phyloP scores from a whole-genome alignment of 2,329 filamentous ascomycete species.

The Teratosphaeria nubilosa region DNA sequence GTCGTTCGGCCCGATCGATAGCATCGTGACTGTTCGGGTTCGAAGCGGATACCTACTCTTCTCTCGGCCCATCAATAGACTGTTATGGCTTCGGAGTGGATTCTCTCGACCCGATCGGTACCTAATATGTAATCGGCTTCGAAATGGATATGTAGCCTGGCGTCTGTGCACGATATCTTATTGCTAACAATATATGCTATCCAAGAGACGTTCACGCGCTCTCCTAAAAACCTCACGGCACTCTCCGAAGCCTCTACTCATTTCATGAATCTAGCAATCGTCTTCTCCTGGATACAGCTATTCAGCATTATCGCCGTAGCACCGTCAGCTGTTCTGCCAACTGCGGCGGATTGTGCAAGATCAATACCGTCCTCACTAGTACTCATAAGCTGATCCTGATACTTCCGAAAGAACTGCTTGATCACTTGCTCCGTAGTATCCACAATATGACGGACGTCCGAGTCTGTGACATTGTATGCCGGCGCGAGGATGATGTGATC shows the following conservation, averaged over 20 bases:
- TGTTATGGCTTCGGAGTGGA: too few relatives aligned
- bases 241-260: not conserved
- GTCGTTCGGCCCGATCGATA: too few relatives aligned
- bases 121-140: too few relatives aligned
- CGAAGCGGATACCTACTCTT: too few relatives aligned
- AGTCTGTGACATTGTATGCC: conserved; percentile 52
- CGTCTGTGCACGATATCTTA: too few relatives aligned
- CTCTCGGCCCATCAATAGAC: too few relatives aligned
- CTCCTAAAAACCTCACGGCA: not conserved
- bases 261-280: not conserved
- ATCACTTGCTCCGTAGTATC: conserved; percentile 43
- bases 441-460: conserved; percentile 49
- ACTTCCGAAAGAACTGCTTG: conserved; percentile 33
- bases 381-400: not conserved
- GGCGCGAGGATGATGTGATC: conserved; percentile 64
- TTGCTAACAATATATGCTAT: too few relatives aligned
- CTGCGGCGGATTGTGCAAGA: not conserved
- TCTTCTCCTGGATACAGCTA: not conserved
- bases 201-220: not conserved
- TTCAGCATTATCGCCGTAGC: not conserved
- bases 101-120: too few relatives aligned
- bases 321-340: not conserved
- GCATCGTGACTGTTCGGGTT: too few relatives aligned
- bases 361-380: not conserved
- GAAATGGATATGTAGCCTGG: too few relatives aligned